Evolutionary conservation across 768 basidiomycete genomes (phyloP), one percentile per base, ranked within the genome.

Genomic region (Suillus paluster): DNA sequence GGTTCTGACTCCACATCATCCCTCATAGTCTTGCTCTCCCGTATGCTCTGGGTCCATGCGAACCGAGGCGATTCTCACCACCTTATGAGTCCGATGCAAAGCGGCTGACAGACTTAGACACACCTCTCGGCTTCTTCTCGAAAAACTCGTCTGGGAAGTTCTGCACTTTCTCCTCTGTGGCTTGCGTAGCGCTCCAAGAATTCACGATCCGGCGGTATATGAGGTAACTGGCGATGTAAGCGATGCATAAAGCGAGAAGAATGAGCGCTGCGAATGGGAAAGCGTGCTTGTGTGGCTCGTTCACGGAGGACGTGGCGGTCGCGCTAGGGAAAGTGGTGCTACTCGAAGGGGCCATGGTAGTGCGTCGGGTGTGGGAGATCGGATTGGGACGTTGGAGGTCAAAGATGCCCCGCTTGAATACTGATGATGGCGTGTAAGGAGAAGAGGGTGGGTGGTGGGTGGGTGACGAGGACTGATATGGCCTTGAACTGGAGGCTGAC

Each of bases 81-180:
- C 21, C 57, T 30, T 15, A 19, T 46, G 27, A 33, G 23, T 25
- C 15, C 27, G n/a, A 33, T 5, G 25, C 11, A 33, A 15, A 33
- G 34, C 14, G 15, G 21, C 34, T 49, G 14, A 60, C 52, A 36
- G n/a, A 49, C 17, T 7, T 30, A 66, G 62, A 12, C 45, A 69
- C 70, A 75, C 73, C 71, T 75, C 55, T 63, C 66, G 56, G 67
- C 62, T 12, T 75, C 70, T 15, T 63, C 67, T 21, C 64, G 68
- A 30, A 50, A 5, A 50, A 34, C 1, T 50, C 49, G 27, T 69
- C 66, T 12, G 73, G 65, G n/a, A 62, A 53, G 10, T 65, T 68
- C 25, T 69, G 69, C 11, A n/a, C 19, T n/a, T 61, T 65, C 5
- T 48, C 60, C 48, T 61, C 12, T 2, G 70, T 61, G 4, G 9